Evolutionary conservation across 1,284 basidiomycete genomes (phyloP).

Genomic region (Meira nashicola): DNA sequence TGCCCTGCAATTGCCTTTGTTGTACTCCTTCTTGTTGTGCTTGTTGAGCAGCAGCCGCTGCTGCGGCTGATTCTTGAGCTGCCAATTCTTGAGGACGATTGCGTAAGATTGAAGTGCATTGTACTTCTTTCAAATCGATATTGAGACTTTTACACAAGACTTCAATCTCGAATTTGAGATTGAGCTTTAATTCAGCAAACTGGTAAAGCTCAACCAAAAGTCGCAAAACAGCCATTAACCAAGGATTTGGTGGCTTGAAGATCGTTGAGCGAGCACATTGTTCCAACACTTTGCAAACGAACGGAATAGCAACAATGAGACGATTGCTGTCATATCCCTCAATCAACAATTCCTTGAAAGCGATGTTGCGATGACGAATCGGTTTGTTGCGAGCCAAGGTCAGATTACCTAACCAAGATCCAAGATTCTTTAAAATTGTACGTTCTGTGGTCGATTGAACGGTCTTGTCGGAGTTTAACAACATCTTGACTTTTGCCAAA

Average conservation of each 20-base stretch:
- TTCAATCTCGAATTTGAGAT: conserved; percentile 98
- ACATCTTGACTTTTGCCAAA: conserved; percentile 67
- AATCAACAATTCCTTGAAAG: conserved; percentile 91
- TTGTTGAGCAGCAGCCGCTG: background rate
- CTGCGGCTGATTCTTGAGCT: background rate
- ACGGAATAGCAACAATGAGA: conserved; percentile 90
- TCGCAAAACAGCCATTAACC: conserved; percentile 91
- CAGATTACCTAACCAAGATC: conserved; percentile 87
- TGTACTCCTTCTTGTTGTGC: conserved; percentile 19
- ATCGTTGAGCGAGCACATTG: conserved; percentile 82
- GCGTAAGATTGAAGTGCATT: conserved; percentile 76
- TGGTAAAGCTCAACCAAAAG: conserved; percentile 93
- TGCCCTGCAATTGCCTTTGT: conserved; percentile 30
- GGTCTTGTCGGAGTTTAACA: conserved; percentile 90
- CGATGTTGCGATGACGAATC: conserved; percentile 85
- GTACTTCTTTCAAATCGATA: conserved; percentile 78
- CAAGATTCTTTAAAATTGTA: conserved; percentile 85
- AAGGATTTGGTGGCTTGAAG: conserved; percentile 94
- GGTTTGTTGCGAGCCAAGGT: conserved; percentile 88
- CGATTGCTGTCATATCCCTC: conserved; percentile 92
- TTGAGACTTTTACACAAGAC: conserved; percentile 87
- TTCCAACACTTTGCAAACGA: conserved; percentile 94
- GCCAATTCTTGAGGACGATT: conserved; percentile 56
- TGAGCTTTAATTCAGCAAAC: conserved; percentile 91
- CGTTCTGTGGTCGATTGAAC: conserved; percentile 77